Conservation (phyloP, 1,284 basidiomycete species). For the Apiotrichum porosum region DNA sequence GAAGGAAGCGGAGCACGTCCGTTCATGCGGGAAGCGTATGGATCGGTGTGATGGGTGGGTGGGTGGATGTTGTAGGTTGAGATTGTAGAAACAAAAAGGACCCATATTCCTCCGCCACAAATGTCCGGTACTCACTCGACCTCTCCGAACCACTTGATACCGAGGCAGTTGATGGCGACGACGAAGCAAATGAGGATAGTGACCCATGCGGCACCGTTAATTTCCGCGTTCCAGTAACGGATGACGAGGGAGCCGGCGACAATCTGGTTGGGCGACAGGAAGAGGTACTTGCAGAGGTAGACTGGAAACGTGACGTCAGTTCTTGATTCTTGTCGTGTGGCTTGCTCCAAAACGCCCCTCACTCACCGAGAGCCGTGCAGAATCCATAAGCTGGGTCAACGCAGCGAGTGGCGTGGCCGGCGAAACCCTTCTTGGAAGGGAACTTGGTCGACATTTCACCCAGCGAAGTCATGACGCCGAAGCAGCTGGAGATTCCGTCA, state of each 20-base stretch:
- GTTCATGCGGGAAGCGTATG: no score
- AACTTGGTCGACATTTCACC: conserved; percentile 47
- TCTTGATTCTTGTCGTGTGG: no score
- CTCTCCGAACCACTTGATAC: conserved; percentile 66
- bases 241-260: conserved; percentile 47
- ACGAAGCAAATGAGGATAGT: conserved; percentile 45
- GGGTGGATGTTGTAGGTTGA: not conserved
- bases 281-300: conserved; percentile 52
- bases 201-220: conserved; percentile 44
- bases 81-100: not conserved
- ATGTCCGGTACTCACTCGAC: conserved; percentile 51
- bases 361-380: conserved; percentile 32
- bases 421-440: conserved; percentile 43
- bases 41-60: not conserved
- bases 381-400: conserved; percentile 40
- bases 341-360: no score
- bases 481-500: conserved; percentile 20
- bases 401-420: conserved; percentile 37
- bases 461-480: conserved; percentile 33
- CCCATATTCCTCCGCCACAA: no score
- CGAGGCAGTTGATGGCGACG: conserved; percentile 60
- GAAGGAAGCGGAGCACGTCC: no score
- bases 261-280: conserved; percentile 54
- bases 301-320: no score
- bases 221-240: conserved; percentile 36